Evolutionary conservation across 192 early-diverging fungal genomes (phyloP), one percentile per base, ranked within the genome.

Genomic region (Coemansia brasiliensis): DNA sequence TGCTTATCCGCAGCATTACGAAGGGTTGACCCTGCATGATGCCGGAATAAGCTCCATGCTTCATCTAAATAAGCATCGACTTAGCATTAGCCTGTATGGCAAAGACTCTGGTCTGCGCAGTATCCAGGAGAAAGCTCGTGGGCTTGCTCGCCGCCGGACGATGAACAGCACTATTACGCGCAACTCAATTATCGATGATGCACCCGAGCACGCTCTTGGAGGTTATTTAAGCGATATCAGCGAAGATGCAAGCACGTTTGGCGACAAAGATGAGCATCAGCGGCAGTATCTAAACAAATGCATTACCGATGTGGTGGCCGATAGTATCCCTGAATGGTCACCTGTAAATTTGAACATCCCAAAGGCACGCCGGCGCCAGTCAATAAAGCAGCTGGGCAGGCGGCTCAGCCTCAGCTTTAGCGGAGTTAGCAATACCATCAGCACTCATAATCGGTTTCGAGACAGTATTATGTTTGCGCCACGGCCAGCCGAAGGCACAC

Each of bases 151-250:
- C 5, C 26, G 41, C 32, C 43, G 43, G 35, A 44, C 55, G 29
- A 44, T 44, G 3, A 20, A 44, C 10, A 35, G 42, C 27, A 43
- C 16, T 6, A 17, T 29, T 7, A 16, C 16, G 8, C 32, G 20
- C 42, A 44, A 26, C 17, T 29, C 18, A 21, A 29, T 37, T 13
- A 35, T 40, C 22, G 26, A 20, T 12, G 54, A 43, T 42, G 26
- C 17, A 2, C 42, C 43, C 16, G 38, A 40, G 16, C 10, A 32
- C 42, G 15, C 41, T 25, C 1, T 32, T 18, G 61, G 69, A 39
- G 55, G 56, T 27, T 63, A 67, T 57, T 35, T 70, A 49, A 71
- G 74, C 57, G 74, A 72, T 21, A 65, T 50, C 8, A 70, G 69
- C 53, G 64, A 71, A 35, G 48, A 40, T 22, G 39, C 58, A 13